Percentiles rank a stretch among this genome's conserved stretches.
phyloP scores from a whole-genome alignment of 176 grass and related monocot species.

The Pharus latifolius region DNA sequence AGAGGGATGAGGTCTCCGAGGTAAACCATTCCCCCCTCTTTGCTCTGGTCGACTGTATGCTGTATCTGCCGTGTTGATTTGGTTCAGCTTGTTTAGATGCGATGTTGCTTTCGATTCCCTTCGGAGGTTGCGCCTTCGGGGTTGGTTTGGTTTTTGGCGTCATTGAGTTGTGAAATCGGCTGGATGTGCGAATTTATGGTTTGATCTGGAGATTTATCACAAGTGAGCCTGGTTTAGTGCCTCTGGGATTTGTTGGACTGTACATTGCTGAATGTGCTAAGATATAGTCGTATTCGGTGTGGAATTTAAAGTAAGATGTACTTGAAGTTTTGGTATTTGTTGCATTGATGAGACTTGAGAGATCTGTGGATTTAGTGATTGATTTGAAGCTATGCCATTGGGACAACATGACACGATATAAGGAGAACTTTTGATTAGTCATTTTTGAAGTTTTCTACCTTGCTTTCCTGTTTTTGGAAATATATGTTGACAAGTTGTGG shows the following conservation, averaged over 20 bases:
- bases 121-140: not conserved
- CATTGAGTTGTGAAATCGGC: too few species aligned
- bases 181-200: too few species aligned
- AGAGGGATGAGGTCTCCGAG: conserved; percentile 35
- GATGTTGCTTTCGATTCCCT: not conserved
- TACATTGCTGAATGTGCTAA: not conserved
- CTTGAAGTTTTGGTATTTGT: not conserved
- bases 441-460: too few species aligned
- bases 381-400: not conserved
- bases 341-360: not conserved
- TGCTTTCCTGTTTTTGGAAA: too few species aligned
- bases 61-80: not conserved
- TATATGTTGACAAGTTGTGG: not conserved
- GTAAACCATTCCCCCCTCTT: not conserved
- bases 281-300: not conserved
- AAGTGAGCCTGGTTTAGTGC: too few species aligned
- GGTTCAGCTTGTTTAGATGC: not conserved
- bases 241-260: not conserved
- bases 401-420: too few species aligned
- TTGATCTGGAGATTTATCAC: too few species aligned
- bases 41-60: not conserved
- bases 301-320: not conserved
- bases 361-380: not conserved
- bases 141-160: too few species aligned
- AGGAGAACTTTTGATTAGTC: not conserved